Conservation (phyloP, 2,329 filamentous ascomycete species). For the Monosporascus sp. region DNA sequence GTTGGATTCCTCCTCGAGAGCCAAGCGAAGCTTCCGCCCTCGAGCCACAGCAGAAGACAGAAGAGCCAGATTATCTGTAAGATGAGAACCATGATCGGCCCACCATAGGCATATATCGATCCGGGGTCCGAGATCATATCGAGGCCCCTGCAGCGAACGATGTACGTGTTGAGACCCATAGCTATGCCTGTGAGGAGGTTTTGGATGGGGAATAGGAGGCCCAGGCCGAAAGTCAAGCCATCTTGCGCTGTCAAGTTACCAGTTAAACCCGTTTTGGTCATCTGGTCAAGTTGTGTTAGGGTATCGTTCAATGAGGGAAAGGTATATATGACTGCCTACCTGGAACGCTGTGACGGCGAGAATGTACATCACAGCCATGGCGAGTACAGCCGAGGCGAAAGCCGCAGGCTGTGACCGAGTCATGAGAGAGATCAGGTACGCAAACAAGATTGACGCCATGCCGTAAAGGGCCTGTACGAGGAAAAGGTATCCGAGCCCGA, state of each 20-base stretch:
- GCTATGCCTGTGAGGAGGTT: constrained; percentile 56
- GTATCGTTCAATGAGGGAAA: neutral
- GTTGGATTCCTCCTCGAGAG: constrained; percentile 6
- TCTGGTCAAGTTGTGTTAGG: constrained; percentile 2
- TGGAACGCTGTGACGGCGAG: constrained; percentile 19
- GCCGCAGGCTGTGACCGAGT: constrained; percentile 58
- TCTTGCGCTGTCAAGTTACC: constrained; percentile 41
- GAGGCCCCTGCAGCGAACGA: constrained; percentile 49
- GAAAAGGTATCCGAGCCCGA: constrained; percentile 55
- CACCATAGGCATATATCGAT: constrained; percentile 59
- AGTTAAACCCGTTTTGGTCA: constrained; percentile 11
- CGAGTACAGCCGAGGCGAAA: constrained; percentile 47
- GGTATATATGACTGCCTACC: constrained; percentile 9
- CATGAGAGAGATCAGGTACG: constrained; percentile 58
- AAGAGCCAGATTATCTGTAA: constrained; percentile 57
- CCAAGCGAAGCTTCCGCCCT: constrained; percentile 51
- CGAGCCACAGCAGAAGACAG: constrained; percentile 58
- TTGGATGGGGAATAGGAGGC: constrained; percentile 53
- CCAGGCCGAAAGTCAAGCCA: constrained; percentile 53
- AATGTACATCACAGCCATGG: constrained; percentile 19
- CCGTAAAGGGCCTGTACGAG: constrained; percentile 60
- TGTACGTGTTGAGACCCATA: constrained; percentile 58
- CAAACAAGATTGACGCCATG: constrained; percentile 51
- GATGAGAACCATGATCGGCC: constrained; percentile 62
- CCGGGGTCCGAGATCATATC: constrained; percentile 40